Evolutionary conservation across 306 rosid species (phyloP).

Genomic region (Cicer yamashitae): DNA sequence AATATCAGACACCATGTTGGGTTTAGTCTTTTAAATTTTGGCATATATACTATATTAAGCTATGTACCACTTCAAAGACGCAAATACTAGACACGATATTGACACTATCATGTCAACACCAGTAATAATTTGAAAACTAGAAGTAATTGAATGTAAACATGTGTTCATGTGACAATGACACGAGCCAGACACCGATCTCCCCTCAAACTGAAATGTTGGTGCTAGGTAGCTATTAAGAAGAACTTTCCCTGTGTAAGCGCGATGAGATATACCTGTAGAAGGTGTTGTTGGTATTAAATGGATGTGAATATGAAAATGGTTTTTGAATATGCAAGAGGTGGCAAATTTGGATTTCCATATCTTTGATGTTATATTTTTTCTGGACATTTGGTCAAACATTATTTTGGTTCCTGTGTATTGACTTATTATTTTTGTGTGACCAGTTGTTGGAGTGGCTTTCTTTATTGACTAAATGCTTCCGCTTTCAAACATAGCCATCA

Average conservation of each 20-base stretch:
- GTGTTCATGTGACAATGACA: background rate
- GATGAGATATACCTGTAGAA: background rate
- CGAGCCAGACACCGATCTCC: too few relatives aligned
- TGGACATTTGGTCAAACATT: conserved; percentile 11
- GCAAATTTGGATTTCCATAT: conserved; percentile 25
- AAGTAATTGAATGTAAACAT: too few relatives aligned
- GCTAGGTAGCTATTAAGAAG: background rate
- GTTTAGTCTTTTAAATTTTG: too few relatives aligned
- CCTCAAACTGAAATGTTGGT: too few relatives aligned
- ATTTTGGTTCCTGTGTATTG: conserved; percentile 5
- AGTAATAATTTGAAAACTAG: too few relatives aligned
- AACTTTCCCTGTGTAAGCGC: background rate
- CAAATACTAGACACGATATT: too few relatives aligned
- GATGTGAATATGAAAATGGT: conserved; percentile 11
- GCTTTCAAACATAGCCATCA: conserved; percentile 2
- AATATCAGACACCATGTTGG: too few relatives aligned
- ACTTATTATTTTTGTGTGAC: background rate
- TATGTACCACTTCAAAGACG: too few relatives aligned
- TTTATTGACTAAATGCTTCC: conserved; percentile 2
- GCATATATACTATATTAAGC: too few relatives aligned
- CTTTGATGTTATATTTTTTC: conserved; percentile 3
- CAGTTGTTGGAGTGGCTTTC: conserved; percentile 12
- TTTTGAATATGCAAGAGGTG: conserved; percentile 34
- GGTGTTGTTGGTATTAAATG: background rate
- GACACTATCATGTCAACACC: too few relatives aligned